Evolutionary conservation across 352 stramenopile genomes (phyloP), one percentile per base, ranked within the genome.

Genomic region (Phytophthora gonapodyides): DNA sequence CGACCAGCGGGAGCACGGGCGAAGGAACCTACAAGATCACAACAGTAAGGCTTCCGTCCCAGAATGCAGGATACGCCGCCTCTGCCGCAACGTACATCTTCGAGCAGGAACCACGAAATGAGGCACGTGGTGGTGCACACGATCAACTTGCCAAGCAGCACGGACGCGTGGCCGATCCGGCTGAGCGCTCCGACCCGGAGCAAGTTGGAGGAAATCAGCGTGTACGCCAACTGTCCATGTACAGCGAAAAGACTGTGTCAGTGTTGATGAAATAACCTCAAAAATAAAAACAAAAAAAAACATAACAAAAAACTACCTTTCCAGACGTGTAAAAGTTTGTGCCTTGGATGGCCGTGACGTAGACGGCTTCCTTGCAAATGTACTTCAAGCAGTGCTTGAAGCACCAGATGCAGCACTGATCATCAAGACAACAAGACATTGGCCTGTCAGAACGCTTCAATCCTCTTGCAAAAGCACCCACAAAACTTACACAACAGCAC

Each of bases 361-460:
- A 94, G 17, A 78, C 74, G 27, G 85, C 80, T 65, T 94, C 85
- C 44, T 94, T 94, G 58, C 78, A 91, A 49, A 94, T 89, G 53
- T 88, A 93, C 61, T 89, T 89, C 40, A 94, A 71, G 52, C 84
- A 94, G 31, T 75, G 75, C 51, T 91, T 90, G 69, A 94, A 94
- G 65, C 82, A 89, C 79, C 79, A 91, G 35, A 89, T 92, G 47
- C 82, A 94, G 68, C 85, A 92, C 82, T 94, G 35, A 3, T 36
- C 33, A 65, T n/a, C 1, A 21, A 31, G 30, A 57, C 21, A 53
- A 27, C 45, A 59, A 46, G 30, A 43, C 17, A 64, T 33, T 37
- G 33, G 10, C 52, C 57, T 15, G 41, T 60, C 10, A 55, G 31
- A 48, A n/a, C 36, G 5, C 16, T 34, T 12, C 13, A 46, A 2